Percentiles rank a stretch among this genome's conserved stretches.
Evolutionary conservation across 129 eudicot species (phyloP).

Genomic region (Centaurea solstitialis): DNA sequence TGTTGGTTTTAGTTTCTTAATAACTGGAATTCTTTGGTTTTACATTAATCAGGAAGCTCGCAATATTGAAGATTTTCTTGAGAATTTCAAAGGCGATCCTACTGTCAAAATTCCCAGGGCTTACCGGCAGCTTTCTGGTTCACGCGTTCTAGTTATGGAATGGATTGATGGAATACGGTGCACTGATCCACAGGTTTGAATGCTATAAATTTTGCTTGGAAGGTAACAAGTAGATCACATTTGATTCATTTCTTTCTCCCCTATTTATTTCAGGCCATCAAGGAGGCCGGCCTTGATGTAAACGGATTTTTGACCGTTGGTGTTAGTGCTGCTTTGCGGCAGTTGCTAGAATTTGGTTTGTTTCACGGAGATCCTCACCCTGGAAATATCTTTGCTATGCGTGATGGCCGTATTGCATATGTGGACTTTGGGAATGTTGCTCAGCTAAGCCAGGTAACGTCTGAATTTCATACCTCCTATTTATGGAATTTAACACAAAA

Average conservation of each 20-base stretch:
- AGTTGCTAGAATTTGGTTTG: conserved; percentile 90
- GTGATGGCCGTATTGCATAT: conserved; percentile 98
- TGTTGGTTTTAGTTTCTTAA: background rate
- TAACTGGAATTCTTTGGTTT: conserved; percentile 7
- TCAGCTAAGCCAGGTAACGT: conserved; percentile 86
- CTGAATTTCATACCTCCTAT: background rate
- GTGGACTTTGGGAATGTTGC: conserved; percentile 99
- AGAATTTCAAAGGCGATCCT: conserved; percentile 93
- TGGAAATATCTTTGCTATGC: conserved; percentile 99
- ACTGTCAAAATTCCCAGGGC: conserved; percentile 95
- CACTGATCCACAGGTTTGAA: conserved; percentile 89
- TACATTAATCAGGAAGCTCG: conserved; percentile 79
- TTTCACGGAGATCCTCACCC: conserved; percentile 99
- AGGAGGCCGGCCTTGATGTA: conserved; percentile 79
- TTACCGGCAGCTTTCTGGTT: conserved; percentile 78
- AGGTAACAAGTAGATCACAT: background rate
- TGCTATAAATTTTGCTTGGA: background rate
- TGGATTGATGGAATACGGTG: conserved; percentile 99
- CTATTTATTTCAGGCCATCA: conserved; percentile 69
- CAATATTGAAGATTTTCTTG: conserved; percentile 90
- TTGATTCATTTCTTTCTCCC: conserved; percentile 7
- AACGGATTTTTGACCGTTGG: conserved; percentile 96
- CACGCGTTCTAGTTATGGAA: conserved; percentile 98
- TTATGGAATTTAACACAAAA: background rate
- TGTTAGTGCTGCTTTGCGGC: conserved; percentile 97